Percentiles rank a stretch among this genome's conserved stretches.
Conservation (phyloP, 805 yeast species). For the Wickerhamiella galacta region DNA sequence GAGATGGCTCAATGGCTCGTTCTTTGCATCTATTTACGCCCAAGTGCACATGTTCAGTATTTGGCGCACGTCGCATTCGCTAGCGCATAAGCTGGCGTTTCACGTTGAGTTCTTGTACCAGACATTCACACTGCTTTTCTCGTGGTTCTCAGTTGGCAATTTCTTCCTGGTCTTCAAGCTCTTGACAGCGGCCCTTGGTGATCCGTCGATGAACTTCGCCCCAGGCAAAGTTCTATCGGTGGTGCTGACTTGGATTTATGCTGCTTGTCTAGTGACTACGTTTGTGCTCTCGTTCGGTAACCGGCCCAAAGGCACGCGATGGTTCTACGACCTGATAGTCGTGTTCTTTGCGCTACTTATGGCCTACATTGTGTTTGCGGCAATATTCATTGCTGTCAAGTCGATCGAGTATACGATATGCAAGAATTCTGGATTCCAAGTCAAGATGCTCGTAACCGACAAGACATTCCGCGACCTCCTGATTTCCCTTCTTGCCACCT, state of each 20-base stretch:
- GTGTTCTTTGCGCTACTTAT: slow-evolving; percentile 71
- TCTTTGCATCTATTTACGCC: slow-evolving; percentile 85
- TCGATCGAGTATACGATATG: slow-evolving; percentile 44
- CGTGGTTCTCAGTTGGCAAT: slow-evolving; percentile 87
- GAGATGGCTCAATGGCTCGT: slow-evolving; percentile 94
- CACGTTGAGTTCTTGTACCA: slow-evolving; percentile 72
- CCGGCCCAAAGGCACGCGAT: slow-evolving; percentile 78
- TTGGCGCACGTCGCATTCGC: slow-evolving; percentile 59
- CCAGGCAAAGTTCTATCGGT: slow-evolving; percentile 69
- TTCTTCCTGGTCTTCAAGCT: slow-evolving; percentile 83
- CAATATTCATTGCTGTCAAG: slow-evolving; percentile 59
- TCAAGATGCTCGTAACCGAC: slow-evolving; percentile 23
- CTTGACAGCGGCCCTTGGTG: slow-evolving; percentile 62
- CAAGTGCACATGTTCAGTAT: slow-evolving; percentile 59
- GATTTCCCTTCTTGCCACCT: slow-evolving; percentile 75
- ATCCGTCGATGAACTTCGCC: slow-evolving; percentile 39
- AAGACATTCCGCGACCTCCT: slow-evolving; percentile 69
- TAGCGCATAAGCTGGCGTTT: slow-evolving; percentile 48
- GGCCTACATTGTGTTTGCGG: slow-evolving; percentile 81
- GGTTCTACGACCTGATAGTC: slow-evolving; percentile 58
- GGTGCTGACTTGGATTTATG: slow-evolving; percentile 70
- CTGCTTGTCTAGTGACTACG: slow-evolving; percentile 63
- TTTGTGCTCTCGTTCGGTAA: slow-evolving; percentile 87
- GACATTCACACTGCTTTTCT: slow-evolving; percentile 51
- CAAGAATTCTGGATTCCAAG: slow-evolving; percentile 30